phyloP scores from a whole-genome alignment of 305 asterid genomes.

The Solanum hybrid region DNA sequence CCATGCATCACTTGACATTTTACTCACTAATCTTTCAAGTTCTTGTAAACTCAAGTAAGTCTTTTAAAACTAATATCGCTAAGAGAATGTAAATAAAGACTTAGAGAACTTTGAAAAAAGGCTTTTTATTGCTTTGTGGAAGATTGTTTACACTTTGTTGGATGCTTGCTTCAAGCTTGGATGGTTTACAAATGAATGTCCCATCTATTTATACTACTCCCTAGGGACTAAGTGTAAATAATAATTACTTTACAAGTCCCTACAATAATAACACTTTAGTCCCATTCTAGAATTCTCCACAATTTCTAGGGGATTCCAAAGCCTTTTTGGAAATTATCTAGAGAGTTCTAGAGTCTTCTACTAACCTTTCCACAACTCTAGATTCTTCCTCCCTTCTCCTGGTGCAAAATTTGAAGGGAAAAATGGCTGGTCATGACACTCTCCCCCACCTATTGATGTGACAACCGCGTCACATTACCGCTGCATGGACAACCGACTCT shows the following conservation, averaged over 20 bases:
- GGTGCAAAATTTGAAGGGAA: not conserved
- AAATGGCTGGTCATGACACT: not conserved
- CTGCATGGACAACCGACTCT: not conserved
- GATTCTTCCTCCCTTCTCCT: no score
- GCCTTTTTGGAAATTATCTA: not conserved
- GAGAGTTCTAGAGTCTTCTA: not conserved
- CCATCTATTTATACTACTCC: no score
- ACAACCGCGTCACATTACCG: rapidly evolving
- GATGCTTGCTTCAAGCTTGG: no score
- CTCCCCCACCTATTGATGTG: not conserved
- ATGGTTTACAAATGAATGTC: no score
- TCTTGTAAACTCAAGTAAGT: no score
- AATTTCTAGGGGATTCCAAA: not conserved
- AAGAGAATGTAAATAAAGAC: not conserved
- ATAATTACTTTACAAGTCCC: no score
- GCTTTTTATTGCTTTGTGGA: not conserved
- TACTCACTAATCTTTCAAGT: no score
- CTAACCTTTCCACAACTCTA: not conserved
- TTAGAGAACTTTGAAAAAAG: not conserved
- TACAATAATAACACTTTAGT: no score
- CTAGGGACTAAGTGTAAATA: no score
- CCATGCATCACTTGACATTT: no score
- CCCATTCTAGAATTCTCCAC: not conserved
- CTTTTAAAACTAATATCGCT: no score
- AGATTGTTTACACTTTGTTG: not conserved